Evolutionary conservation across 2,329 filamentous ascomycete species (phyloP).

Genomic region (Sclerotinia trifoliorum): DNA sequence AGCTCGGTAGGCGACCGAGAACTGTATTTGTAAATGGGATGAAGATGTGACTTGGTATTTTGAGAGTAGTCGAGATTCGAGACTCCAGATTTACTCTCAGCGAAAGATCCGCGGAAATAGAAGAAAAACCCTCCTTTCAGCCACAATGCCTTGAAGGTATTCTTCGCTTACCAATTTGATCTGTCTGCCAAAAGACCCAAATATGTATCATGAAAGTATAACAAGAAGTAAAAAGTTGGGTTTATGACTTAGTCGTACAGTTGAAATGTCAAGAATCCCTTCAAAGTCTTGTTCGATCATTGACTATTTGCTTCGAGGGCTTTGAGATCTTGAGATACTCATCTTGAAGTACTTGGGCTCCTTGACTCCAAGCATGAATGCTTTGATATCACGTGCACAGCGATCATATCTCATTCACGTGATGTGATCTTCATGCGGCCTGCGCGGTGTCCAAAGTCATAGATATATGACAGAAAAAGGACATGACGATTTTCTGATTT

Average conservation of each 20-base stretch:
- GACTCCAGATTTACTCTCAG: no score
- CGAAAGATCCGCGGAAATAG: no score
- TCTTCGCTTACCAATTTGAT: not conserved
- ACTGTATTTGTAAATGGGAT: not conserved
- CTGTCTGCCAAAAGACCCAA: not conserved
- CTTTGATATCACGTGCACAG: constrained; percentile 3
- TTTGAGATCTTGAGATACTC: not conserved
- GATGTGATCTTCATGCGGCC: constrained; percentile 6
- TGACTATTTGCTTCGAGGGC: not conserved
- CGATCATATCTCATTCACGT: not conserved
- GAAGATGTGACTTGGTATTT: not conserved
- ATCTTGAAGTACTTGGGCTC: not conserved
- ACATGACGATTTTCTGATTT: no score
- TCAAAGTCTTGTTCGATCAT: not conserved
- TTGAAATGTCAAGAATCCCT: not conserved
- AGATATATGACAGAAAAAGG: not conserved
- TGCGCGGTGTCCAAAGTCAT: not conserved
- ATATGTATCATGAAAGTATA: not conserved
- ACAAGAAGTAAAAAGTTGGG: not conserved
- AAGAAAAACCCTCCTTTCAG: not conserved
- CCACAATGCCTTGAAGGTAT: not conserved
- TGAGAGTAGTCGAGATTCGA: not conserved
- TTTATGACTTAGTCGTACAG: not conserved
- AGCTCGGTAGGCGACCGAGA: not conserved
- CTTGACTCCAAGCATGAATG: no score